A percentile compares a stretch with the other conserved stretches of the same genome.
phyloP scores from a whole-genome alignment of 129 eudicot genomes.

The Pulicaria dysenterica region DNA sequence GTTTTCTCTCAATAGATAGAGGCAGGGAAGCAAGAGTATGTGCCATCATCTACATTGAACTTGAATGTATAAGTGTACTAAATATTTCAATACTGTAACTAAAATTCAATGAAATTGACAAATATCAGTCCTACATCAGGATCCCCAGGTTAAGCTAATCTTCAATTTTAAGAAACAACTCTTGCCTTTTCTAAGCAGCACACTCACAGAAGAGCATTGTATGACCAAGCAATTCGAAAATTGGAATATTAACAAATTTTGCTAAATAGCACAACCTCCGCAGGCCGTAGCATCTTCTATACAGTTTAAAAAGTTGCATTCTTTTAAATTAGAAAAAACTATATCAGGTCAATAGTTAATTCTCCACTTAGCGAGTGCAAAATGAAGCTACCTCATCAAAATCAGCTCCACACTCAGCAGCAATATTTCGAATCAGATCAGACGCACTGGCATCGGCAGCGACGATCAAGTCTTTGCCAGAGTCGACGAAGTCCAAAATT shows the following conservation, averaged over 20 bases:
- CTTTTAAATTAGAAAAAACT: neutral
- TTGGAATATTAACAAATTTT: neutral
- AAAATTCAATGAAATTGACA: too few species aligned
- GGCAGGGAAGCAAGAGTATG: neutral
- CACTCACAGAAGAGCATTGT: neutral
- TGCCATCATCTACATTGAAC: neutral
- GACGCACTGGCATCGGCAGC: constrained; percentile 86
- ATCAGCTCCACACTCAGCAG: constrained; percentile 85
- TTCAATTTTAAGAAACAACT: too few species aligned
- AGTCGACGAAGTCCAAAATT: constrained; percentile 77
- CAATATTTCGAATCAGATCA: constrained; percentile 84
- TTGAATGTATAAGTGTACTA: neutral
- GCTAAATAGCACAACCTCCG: neutral
- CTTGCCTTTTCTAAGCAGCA: constrained; percentile 3
- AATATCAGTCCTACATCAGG: too few species aligned
- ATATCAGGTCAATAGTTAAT: constrained; percentile 11
- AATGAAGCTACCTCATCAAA: constrained; percentile 66
- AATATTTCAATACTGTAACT: neutral
- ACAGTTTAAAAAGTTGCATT: constrained; percentile 13
- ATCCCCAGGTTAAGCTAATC: neutral
- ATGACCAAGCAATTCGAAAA: neutral
- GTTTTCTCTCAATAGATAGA: neutral
- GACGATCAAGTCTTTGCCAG: constrained; percentile 84
- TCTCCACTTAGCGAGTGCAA: neutral
- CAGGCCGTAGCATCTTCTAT: neutral